phyloP scores from a whole-genome alignment of 78 protist genomes.

The Dictyostelium intermedium region DNA sequence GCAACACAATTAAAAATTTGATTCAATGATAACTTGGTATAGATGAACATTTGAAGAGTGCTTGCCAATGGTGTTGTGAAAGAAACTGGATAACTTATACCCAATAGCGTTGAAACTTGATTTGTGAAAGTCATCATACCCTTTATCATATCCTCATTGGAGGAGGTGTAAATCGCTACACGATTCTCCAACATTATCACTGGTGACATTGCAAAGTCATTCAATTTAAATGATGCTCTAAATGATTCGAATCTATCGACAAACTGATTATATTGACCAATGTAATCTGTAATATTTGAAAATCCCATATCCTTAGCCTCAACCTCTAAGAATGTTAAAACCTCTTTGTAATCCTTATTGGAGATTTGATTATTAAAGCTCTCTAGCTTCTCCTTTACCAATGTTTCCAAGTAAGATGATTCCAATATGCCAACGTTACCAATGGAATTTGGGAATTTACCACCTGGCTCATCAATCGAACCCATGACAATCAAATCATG shows the following conservation, averaged over 20 bases:
- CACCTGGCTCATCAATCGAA: slow-evolving; percentile 69
- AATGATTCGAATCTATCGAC: not conserved
- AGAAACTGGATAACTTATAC: slow-evolving; percentile 37
- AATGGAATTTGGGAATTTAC: slow-evolving; percentile 84
- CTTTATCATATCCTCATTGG: slow-evolving; percentile 4
- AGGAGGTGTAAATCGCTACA: slow-evolving; percentile 46
- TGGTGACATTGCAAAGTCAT: slow-evolving; percentile 37
- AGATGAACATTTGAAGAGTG: slow-evolving; percentile 46
- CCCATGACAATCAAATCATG: slow-evolving; percentile 60
- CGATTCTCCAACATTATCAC: slow-evolving; percentile 61
- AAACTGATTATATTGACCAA: not conserved
- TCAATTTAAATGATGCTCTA: not conserved
- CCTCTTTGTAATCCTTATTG: not conserved
- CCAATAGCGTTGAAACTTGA: slow-evolving; percentile 28
- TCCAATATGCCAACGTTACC: slow-evolving; percentile 90
- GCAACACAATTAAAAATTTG: slow-evolving; percentile 79
- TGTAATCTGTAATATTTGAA: not conserved
- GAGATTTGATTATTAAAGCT: not conserved
- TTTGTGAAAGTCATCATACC: slow-evolving; percentile 77
- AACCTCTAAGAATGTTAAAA: not conserved
- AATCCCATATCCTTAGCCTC: not conserved
- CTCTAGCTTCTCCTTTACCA: not conserved
- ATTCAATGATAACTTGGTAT: slow-evolving; percentile 74
- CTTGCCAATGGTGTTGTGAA: slow-evolving; percentile 65
- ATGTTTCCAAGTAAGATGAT: not conserved